Evolutionary conservation across 1,139 yeast species (phyloP).

Genomic region (Yamadazyma membranifaciens): DNA sequence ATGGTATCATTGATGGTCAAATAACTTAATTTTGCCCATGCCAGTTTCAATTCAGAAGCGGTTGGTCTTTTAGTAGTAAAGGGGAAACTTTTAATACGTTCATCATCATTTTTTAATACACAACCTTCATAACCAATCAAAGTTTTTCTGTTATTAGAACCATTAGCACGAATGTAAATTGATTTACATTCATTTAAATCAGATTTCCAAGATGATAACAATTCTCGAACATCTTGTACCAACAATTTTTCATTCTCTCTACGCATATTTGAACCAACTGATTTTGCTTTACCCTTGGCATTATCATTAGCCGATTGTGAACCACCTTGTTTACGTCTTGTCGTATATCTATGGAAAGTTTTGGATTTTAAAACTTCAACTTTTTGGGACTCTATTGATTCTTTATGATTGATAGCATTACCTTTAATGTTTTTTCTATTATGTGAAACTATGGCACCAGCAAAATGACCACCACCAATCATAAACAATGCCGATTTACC

Average conservation of each 20-base stretch:
- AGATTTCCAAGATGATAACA: slow-evolving; percentile 63
- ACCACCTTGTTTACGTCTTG: slow-evolving; percentile 97
- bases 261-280: slow-evolving; percentile 91
- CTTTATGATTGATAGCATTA: slow-evolving; percentile 43
- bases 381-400: slow-evolving; percentile 50
- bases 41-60: slow-evolving; percentile 70
- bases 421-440: slow-evolving; percentile 56
- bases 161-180: slow-evolving; percentile 84
- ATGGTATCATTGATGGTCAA: slow-evolving; percentile 59
- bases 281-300: slow-evolving; percentile 91
- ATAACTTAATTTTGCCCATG: slow-evolving; percentile 79
- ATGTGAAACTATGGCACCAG: slow-evolving; percentile 89
- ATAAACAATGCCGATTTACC: slow-evolving; percentile 73
- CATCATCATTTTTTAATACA: slow-evolving; percentile 46
- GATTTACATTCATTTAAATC: slow-evolving; percentile 59
- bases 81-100: slow-evolving; percentile 68
- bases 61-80: slow-evolving; percentile 92
- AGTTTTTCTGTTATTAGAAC: slow-evolving; percentile 62
- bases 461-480: slow-evolving; percentile 99
- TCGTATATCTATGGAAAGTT: slow-evolving; percentile 92
- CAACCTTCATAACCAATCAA: slow-evolving; percentile 68
- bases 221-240: slow-evolving; percentile 68
- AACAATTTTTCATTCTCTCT: slow-evolving; percentile 87
- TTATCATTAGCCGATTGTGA: slow-evolving; percentile 91
- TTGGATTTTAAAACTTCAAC: slow-evolving; percentile 72